Evolutionary conservation across 495 filamentous ascomycete genomes (phyloP), one percentile per base, ranked within the genome.

Genomic region (Massariosphaeria phaeospora): DNA sequence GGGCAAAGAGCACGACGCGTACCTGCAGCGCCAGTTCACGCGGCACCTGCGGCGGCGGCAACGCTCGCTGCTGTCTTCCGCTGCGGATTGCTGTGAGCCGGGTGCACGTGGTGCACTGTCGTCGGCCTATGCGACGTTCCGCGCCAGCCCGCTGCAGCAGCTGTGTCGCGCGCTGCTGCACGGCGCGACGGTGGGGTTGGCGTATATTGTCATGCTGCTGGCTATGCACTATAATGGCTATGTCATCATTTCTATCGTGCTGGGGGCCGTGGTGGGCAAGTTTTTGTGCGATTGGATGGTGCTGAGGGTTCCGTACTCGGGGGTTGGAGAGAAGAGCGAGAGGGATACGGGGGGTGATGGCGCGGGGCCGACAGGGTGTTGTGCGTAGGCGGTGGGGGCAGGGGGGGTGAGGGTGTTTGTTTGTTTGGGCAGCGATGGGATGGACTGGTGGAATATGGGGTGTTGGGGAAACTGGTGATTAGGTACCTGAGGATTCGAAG

Each of bases 191-290:
- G 76, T 78, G 49, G 76, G 69, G 20, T 55, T 75, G 44, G 78
- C 73, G 11, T 80, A 79, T 42, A 70, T 79, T 39, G 58, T 79
- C 52, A 80, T 80, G 78, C 52, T 79, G 51, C 61, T 79, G 38
- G 77, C 72, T 15, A 57, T 57, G 54, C 44, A 57, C 26, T 57
- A 27, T 26, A 57, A 78, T 43, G 76, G 77, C 15, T 80, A 78
- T 44, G 72, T 79, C 55, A 75, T 80, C 56, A 73, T 79, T 52
- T 71, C 67, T 47, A 77, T 80, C 50, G 55, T 79, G 33, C 69
- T 80, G 41, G 76, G 76, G 8, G 74, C 76, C 2, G 55, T 50
- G 27, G 21, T 66, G 13, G 62, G 62, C 2, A 44, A 27, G 15
- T 61, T 57, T 23, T n/a, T 57, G 10, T 61, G 48, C 48, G 48